A percentile compares a stretch with the other conserved stretches of the same genome.
These are phyloP conservation scores for Neoconidiobolus thromboides DNA, from an alignment of 371 early-diverging fungal species.

Conservation along the genomic window DNA sequence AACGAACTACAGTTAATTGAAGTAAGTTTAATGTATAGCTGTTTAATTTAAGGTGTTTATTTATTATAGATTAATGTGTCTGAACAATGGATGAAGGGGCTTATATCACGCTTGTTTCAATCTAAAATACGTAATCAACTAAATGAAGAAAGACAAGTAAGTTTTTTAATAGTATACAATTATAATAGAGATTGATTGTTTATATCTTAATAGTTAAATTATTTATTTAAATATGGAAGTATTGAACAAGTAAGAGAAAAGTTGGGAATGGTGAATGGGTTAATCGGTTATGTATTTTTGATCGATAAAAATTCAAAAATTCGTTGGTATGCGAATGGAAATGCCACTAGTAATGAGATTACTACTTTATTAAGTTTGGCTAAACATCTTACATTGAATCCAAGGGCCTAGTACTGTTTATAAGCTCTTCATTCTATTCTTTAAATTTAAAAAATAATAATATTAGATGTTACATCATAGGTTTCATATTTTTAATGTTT, in stretches of 20 bases:
- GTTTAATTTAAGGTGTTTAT: background rate
- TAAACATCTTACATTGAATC: too few species aligned
- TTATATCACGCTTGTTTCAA: background rate
- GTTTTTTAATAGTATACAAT: background rate
- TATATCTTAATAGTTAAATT: background rate
- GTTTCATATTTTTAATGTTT: too few species aligned
- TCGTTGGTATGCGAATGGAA: slow-evolving; percentile 3
- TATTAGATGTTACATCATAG: too few species aligned
- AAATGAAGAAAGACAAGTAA: background rate
- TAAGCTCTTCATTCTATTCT: too few species aligned
- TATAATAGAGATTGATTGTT: background rate
- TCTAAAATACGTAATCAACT: background rate
- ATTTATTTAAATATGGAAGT: background rate
- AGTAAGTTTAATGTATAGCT: background rate
- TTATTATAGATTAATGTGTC: slow-evolving; percentile 1
- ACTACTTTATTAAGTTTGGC: too few species aligned
- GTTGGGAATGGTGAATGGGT: background rate
- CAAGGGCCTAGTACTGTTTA: too few species aligned
- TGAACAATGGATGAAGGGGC: background rate
- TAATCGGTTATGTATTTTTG: slow-evolving; percentile 3
- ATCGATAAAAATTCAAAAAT: background rate
- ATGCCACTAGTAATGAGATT: background rate
- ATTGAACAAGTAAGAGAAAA: background rate
- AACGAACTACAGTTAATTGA: background rate
- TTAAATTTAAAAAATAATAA: too few species aligned